Percentiles rank a stretch among this genome's conserved stretches.
Evolutionary conservation across 2,329 filamentous ascomycete species (phyloP).

Genomic region (Diaporthe sp.): DNA sequence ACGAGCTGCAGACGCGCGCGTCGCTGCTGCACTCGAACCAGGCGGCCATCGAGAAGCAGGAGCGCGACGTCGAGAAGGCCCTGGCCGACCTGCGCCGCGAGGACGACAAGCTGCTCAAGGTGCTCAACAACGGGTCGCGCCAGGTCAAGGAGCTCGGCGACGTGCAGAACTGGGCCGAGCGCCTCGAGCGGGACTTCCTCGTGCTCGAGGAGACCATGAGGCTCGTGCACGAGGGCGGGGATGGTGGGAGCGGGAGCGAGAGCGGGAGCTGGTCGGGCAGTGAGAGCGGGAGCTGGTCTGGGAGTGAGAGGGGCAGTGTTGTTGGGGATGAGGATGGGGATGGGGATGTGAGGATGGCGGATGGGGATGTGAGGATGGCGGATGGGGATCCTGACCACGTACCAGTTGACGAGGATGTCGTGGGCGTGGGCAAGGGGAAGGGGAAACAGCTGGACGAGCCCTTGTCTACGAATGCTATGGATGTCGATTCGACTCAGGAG

Average conservation of each 20-base stretch:
- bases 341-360: constrained; percentile 34
- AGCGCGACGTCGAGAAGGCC: constrained; percentile 70
- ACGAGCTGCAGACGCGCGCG: constrained; percentile 75
- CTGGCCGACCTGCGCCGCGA: constrained; percentile 71
- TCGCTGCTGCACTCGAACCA: constrained; percentile 76
- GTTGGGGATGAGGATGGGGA: constrained; percentile 36
- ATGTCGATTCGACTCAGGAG: constrained; percentile 26
- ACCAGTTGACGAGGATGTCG: background rate
- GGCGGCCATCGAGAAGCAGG: constrained; percentile 72
- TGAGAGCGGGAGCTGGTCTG: constrained; percentile 32
- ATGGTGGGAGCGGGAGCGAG: constrained; percentile 42
- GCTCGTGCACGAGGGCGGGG: constrained; percentile 53
- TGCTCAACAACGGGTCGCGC: constrained; percentile 71
- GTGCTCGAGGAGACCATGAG: constrained; percentile 73
- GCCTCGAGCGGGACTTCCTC: constrained; percentile 76
- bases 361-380: too few species aligned
- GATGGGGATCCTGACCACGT: background rate
- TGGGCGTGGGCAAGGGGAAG: constrained; percentile 36
- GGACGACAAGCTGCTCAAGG: constrained; percentile 71
- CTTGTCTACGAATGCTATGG: constrained; percentile 28
- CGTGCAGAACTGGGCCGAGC: constrained; percentile 74
- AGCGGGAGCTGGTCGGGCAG: constrained; percentile 45
- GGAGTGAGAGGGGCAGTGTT: constrained; percentile 34
- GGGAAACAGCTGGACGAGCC: constrained; percentile 13
- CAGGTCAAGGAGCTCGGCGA: constrained; percentile 73